phyloP scores from a whole-genome alignment of 257 asterid genomes.

The Pogostemon cablin region DNA sequence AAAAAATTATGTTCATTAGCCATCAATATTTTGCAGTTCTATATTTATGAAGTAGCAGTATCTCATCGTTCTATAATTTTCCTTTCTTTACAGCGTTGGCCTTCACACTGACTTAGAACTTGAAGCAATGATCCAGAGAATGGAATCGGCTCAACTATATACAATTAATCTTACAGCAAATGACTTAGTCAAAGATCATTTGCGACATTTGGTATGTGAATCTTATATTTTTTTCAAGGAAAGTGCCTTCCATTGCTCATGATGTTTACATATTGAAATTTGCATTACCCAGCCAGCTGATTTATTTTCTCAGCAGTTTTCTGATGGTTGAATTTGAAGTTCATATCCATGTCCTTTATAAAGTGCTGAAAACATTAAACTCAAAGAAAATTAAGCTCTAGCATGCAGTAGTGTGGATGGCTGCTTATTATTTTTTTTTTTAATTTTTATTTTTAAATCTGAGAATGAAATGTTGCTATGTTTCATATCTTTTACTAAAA shows the following conservation, averaged over 20 bases:
- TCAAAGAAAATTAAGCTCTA: not conserved
- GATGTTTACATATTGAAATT: constrained; percentile 10
- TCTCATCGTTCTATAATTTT: constrained; percentile 3
- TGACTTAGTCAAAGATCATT: constrained; percentile 92
- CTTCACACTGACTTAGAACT: constrained; percentile 74
- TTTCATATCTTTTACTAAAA: not conserved
- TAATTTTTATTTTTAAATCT: not conserved
- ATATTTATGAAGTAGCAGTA: constrained; percentile 9
- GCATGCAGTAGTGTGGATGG: not conserved
- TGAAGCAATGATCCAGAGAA: constrained; percentile 62
- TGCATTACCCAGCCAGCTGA: not conserved
- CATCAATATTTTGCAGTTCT: constrained; percentile 7
- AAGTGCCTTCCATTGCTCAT: constrained; percentile 18
- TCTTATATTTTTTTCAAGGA: not conserved
- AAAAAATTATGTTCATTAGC: constrained; percentile 16
- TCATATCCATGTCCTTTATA: not conserved
- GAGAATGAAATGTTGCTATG: not conserved
- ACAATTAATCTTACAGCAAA: constrained; percentile 77
- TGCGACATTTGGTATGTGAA: constrained; percentile 76
- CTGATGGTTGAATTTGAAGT: not conserved
- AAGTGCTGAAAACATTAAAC: not conserved
- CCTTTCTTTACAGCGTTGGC: constrained; percentile 65
- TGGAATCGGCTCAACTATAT: constrained; percentile 58
- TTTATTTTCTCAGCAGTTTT: constrained; percentile 19
- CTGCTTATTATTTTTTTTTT: not conserved